Conservation (phyloP, 345 rosid species). For the Aquilaria sinensis region DNA sequence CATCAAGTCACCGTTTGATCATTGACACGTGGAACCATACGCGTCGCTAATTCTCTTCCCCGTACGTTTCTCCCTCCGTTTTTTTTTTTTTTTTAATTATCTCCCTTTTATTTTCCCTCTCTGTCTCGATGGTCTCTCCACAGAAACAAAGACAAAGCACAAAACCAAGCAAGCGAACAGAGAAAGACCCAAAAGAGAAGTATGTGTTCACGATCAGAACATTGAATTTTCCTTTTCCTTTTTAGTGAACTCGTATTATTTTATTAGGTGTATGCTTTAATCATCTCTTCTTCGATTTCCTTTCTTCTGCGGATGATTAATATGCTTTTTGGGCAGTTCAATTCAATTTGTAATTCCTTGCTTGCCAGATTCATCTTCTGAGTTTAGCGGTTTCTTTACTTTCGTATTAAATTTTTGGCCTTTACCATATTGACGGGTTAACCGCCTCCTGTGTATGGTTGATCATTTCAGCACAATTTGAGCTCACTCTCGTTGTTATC, state of each 20-base stretch:
- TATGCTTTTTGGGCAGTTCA: background rate
- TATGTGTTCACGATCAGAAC: slow-evolving; percentile 15
- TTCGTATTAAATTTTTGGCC: background rate
- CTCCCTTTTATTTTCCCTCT: background rate
- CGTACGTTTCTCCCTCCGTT: slow-evolving; percentile 33
- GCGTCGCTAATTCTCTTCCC: slow-evolving; percentile 20
- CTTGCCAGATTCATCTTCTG: background rate
- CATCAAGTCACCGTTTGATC: slow-evolving; percentile 1
- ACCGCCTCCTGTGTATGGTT: background rate
- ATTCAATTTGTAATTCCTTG: background rate
- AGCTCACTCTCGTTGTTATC: background rate
- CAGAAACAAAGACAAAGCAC: background rate
- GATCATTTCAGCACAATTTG: slow-evolving; percentile 5
- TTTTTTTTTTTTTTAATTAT: background rate
- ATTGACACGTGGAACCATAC: slow-evolving; percentile 37
- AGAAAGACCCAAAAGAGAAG: slow-evolving; percentile 10
- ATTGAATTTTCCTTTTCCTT: background rate
- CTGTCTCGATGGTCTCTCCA: background rate
- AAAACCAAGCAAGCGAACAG: background rate
- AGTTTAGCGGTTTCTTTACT: background rate
- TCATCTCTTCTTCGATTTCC: background rate
- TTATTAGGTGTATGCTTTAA: background rate
- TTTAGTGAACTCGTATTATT: background rate
- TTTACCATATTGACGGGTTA: slow-evolving; percentile 1
- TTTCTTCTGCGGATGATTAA: background rate